Conservation (phyloP, 805 yeast species). For the Vanderwaltozyma yarrowii region DNA sequence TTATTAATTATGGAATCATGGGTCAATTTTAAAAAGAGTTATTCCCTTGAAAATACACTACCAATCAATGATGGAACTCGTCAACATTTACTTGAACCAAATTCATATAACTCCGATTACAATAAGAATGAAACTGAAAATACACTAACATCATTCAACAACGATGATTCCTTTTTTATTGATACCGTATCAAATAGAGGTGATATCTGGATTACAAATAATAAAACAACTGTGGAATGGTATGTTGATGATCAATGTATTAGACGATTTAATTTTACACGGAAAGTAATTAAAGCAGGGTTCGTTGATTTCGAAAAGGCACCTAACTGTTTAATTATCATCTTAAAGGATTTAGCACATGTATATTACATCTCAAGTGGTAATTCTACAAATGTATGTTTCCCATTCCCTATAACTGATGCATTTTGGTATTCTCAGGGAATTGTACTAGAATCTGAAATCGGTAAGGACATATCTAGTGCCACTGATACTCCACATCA, state of each 20-base stretch:
- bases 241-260: constrained; percentile 24
- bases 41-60: too few relatives aligned
- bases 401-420: constrained; percentile 55
- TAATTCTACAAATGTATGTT: constrained; percentile 44
- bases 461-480: constrained; percentile 4
- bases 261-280: constrained; percentile 34
- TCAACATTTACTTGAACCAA: neutral
- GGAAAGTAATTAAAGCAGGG: constrained; percentile 45
- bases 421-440: constrained; percentile 65
- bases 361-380: constrained; percentile 51
- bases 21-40: neutral
- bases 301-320: constrained; percentile 41
- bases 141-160: too few relatives aligned
- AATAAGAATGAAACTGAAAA: too few relatives aligned
- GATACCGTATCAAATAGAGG: constrained; percentile 5
- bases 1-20: neutral
- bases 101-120: neutral
- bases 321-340: constrained; percentile 42
- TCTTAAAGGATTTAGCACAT: constrained; percentile 49
- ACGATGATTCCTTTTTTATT: neutral
- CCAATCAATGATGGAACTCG: neutral
- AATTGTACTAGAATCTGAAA: constrained; percentile 46
- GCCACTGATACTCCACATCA: constrained; percentile 5
- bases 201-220: constrained; percentile 25
- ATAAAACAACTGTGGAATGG: constrained; percentile 30